Evolutionary conservation across 345 rosid genomes (phyloP).

Genomic region (Cardamine occulta): DNA sequence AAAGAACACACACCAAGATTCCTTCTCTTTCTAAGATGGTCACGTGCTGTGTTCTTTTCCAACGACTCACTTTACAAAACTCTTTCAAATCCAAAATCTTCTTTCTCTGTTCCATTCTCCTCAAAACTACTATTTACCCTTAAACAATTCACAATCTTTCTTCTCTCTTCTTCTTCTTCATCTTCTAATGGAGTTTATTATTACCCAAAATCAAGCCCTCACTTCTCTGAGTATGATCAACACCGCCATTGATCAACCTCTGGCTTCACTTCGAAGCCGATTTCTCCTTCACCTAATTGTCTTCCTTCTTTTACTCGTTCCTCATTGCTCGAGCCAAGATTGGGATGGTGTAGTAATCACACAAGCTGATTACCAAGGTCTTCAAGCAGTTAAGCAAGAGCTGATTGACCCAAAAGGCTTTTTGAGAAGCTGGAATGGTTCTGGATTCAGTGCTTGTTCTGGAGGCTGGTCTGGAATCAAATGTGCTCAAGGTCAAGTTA

Average conservation of each 20-base stretch:
- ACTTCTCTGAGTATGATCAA: constrained; percentile 7
- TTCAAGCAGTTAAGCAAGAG: constrained; percentile 71
- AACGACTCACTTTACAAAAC: constrained; percentile 52
- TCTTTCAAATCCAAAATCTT: constrained; percentile 34
- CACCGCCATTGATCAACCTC: constrained; percentile 31
- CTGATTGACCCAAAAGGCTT: constrained; percentile 70
- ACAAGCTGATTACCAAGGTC: constrained; percentile 73
- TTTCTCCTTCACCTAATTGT: constrained; percentile 33
- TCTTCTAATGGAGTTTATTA: constrained; percentile 26
- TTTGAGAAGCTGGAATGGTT: constrained; percentile 80
- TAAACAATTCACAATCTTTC: not conserved
- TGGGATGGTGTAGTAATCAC: constrained; percentile 88
- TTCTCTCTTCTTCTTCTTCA: too few relatives aligned
- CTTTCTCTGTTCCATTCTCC: constrained; percentile 46
- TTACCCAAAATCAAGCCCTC: not conserved
- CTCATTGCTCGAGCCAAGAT: constrained; percentile 45
- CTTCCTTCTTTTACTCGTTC: constrained; percentile 28
- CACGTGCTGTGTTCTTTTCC: constrained; percentile 54
- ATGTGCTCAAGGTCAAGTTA: constrained; percentile 87
- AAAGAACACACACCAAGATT: constrained; percentile 50
- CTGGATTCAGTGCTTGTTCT: constrained; percentile 74
- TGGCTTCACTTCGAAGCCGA: constrained; percentile 36
- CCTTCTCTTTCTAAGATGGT: constrained; percentile 46
- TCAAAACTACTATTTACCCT: not conserved
- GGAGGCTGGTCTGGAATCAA: constrained; percentile 96